Evolutionary conservation across 345 rosid genomes (phyloP), one percentile per base, ranked within the genome.

Genomic region (Odontarrhena argentea): DNA sequence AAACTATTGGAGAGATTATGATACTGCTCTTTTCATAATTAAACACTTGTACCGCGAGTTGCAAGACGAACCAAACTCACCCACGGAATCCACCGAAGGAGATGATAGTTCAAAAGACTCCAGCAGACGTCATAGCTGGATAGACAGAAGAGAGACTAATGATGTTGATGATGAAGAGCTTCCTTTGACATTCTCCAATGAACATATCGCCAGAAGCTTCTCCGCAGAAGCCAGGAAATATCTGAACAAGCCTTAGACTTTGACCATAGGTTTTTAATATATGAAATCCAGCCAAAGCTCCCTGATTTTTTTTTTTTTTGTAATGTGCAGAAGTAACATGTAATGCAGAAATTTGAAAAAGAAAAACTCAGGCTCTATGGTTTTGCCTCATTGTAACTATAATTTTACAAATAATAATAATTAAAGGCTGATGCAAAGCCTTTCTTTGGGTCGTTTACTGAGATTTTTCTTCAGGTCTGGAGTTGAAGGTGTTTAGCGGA

Each of bases 1-100:
- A 76, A 94, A 94, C 81, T 94, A 94, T 67, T 91, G 98, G 98
- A 90, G 98, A 78, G 99, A 94, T 75, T 32, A 61, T 13, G 99
- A 94, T 62, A 88, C 99, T 11, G 97, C 97, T 24, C 91, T 94
- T 22, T 94, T 90, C 82, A 87, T 94, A 62, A 75, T 94, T 74
- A 88, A 85, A 73, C 94, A 94, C 81, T 71, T 94, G 68, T 87
- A 88, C 65, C 79, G 85, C 12, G 87, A 84, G 43, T 86, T 91
- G 65, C 87, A 84, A 32, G 91, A 91, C 52, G 88, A 82, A 41
- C 79, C 80, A 8, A 58, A 49, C 76, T 79, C 74, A 3, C 60
- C 73, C 22, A 34, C 14, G 32, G 83, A 77, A 48, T 73, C 77
- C 24, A 18, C 45, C 0, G 77, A 54, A 54, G 52, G 44, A 46